Conservation (phyloP, 768 basidiomycete genomes). For the Tylopilus sp. region DNA sequence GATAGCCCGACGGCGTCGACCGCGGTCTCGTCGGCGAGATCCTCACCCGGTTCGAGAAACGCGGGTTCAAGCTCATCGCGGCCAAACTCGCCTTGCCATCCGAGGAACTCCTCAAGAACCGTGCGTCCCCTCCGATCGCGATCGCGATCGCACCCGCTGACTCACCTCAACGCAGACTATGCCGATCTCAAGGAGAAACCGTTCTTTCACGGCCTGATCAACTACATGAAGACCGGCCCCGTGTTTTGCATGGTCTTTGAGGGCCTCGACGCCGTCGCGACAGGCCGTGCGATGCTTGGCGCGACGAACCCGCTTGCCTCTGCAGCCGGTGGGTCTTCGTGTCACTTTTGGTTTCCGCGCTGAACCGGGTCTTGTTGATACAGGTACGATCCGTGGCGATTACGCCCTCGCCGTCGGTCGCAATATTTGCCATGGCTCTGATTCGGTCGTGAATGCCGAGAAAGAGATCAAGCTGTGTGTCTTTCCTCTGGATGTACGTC, state of each 20-base stretch:
- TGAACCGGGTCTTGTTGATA: background rate
- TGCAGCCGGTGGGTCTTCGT: conserved; percentile 59
- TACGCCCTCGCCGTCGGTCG: conserved; percentile 92
- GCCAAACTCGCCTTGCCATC: conserved; percentile 86
- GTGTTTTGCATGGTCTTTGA: conserved; percentile 96
- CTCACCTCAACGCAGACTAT: conserved; percentile 61
- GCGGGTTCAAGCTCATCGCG: conserved; percentile 96
- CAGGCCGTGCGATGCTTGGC: conserved; percentile 93
- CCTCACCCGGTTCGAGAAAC: conserved; percentile 94
- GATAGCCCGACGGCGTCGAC: conserved; percentile 97
- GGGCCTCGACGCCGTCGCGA: conserved; percentile 92
- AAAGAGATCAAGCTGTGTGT: conserved; percentile 92
- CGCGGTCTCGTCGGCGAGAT: conserved; percentile 94
- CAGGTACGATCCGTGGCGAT: conserved; percentile 95
- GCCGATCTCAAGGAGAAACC: conserved; percentile 89
- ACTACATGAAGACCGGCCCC: conserved; percentile 94
- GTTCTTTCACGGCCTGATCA: conserved; percentile 96
- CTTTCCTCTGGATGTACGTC: background rate
- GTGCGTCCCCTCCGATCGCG: conserved; percentile 34
- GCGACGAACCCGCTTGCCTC: conserved; percentile 95
- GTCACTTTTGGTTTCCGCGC: background rate
- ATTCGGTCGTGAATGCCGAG: conserved; percentile 83
- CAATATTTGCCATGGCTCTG: conserved; percentile 92
- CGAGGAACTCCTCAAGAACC: conserved; percentile 86
- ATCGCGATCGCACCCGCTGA: background rate